Evolutionary conservation across 257 asterid species (phyloP).

Genomic region (Salvia splendens): DNA sequence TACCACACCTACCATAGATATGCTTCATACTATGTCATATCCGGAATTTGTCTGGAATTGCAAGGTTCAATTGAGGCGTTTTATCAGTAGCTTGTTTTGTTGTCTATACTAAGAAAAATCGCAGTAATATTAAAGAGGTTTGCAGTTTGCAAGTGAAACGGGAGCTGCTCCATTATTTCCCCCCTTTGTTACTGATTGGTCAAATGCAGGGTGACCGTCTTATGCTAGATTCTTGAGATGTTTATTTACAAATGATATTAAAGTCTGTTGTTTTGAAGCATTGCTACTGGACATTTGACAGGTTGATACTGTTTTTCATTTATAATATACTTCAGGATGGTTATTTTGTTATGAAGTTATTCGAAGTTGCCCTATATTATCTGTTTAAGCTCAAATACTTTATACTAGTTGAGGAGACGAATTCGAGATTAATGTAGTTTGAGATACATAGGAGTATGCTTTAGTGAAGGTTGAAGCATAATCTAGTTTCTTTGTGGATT

Average conservation of each 20-base stretch:
- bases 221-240: background rate
- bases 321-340: no score
- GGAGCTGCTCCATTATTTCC: background rate
- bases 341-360: no score
- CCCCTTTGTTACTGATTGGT: slow-evolving; percentile 6
- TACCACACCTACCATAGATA: background rate
- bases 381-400: background rate
- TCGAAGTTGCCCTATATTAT: background rate
- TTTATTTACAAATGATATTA: background rate
- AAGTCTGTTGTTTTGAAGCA: background rate
- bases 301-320: background rate
- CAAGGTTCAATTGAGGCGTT: background rate
- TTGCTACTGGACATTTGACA: background rate
- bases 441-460: background rate
- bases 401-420: background rate
- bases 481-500: slow-evolving; percentile 28
- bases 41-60: background rate
- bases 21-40: background rate
- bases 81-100: no score
- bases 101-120: no score
- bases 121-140: background rate
- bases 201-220: background rate
- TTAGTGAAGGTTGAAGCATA: slow-evolving; percentile 3
- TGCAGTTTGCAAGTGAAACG: background rate
- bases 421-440: background rate